Percentiles rank a stretch among this genome's conserved stretches.
Conservation (phyloP, 2,329 filamentous ascomycete species). For the Meredithiella fracta region DNA sequence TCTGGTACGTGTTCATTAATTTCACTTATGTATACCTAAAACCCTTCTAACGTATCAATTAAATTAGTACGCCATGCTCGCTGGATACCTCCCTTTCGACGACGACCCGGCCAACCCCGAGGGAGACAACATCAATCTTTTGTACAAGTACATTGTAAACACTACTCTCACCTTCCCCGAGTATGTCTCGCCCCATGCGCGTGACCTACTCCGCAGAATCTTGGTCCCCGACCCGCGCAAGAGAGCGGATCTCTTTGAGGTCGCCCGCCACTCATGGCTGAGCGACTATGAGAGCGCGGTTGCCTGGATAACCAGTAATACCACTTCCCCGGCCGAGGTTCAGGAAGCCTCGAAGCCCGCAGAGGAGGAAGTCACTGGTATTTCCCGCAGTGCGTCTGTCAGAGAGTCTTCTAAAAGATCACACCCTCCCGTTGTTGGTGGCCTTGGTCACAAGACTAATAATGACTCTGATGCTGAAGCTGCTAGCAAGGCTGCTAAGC, state of each 20-base stretch:
- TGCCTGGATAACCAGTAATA: conserved; percentile 90
- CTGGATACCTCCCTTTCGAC: conserved; percentile 92
- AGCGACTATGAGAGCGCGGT: conserved; percentile 95
- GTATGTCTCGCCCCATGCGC: conserved; percentile 92
- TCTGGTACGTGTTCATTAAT: conserved; percentile 48
- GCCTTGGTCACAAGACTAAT: conserved; percentile 54
- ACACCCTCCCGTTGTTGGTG: conserved; percentile 36
- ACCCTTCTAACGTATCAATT: background rate
- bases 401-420: conserved; percentile 60
- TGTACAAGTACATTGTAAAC: conserved; percentile 98
- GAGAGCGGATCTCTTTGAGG: conserved; percentile 89
- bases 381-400: conserved; percentile 82
- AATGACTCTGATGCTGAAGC: conserved; percentile 46
- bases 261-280: conserved; percentile 93
- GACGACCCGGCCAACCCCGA: conserved; percentile 97
- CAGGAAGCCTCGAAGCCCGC: conserved; percentile 56
- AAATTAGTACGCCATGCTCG: conserved; percentile 86
- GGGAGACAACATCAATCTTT: conserved; percentile 94
- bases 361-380: conserved; percentile 37
- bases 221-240: conserved; percentile 89
- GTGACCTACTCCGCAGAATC: conserved; percentile 81
- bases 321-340: conserved; percentile 72
- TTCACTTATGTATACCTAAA: background rate
- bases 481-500: conserved; percentile 67
- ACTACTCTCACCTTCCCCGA: conserved; percentile 95